Percentiles rank a stretch among this genome's conserved stretches.
Conservation (phyloP, 805 yeast genomes). For the Cyberlindnera maclurae region DNA sequence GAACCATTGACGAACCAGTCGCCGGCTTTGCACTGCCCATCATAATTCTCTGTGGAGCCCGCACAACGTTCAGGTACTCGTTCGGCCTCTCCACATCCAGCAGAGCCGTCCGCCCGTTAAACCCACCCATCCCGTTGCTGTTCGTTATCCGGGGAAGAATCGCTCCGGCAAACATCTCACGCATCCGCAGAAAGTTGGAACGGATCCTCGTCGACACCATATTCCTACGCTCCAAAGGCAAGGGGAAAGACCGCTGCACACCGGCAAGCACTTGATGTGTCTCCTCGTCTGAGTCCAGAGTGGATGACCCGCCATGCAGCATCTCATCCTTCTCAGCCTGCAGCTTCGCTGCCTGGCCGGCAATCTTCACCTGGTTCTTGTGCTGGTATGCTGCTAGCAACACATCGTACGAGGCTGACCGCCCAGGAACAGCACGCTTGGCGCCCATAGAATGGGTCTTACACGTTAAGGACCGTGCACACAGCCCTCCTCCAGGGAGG, state of each 20-base stretch:
- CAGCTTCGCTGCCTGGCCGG: conserved; percentile 74
- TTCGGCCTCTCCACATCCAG: conserved; percentile 66
- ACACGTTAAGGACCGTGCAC: conserved; percentile 94
- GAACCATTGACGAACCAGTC: conserved; percentile 2
- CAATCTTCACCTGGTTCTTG: conserved; percentile 84
- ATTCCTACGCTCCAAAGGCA: conserved; percentile 76
- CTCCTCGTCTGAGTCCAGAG: conserved; percentile 75
- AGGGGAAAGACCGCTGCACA: conserved; percentile 68
- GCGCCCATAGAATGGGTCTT: conserved; percentile 99
- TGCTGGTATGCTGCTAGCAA: conserved; percentile 85
- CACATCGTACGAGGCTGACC: conserved; percentile 88
- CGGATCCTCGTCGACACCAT: conserved; percentile 65
- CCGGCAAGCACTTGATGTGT: conserved; percentile 89
- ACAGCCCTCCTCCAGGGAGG: conserved; percentile 86
- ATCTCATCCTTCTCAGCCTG: conserved; percentile 69
- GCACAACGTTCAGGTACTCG: conserved; percentile 50
- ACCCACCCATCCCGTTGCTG: conserved; percentile 59
- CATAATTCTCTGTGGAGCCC: conserved; percentile 39
- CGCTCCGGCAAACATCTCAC: conserved; percentile 92
- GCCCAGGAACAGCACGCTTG: conserved; percentile 88
- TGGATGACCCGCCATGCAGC: conserved; percentile 33
- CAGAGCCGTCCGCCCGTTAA: conserved; percentile 73
- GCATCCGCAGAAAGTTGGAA: conserved; percentile 71
- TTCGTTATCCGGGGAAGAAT: conserved; percentile 55
- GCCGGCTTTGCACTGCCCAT: conserved; percentile 3